A percentile compares a stretch with the other conserved stretches of the same genome.
These are phyloP conservation scores for Teratosphaeria pseudoeucalypti DNA, from an alignment of 2,329 filamentous ascomycete species.

Conservation along the genomic window DNA sequence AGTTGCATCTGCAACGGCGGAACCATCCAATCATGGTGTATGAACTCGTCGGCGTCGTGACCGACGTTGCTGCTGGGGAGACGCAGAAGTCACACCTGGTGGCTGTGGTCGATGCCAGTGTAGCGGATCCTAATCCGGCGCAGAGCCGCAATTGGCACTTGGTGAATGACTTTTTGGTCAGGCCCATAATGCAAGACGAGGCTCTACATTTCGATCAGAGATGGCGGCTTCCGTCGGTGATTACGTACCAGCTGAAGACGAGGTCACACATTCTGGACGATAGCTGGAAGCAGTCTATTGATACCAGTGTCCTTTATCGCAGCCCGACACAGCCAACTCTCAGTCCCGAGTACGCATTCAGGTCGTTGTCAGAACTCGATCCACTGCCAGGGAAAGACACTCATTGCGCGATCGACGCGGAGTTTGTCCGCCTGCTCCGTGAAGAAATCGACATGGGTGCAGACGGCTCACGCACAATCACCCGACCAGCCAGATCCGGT, in stretches of 20 bases:
- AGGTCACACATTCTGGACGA: slow-evolving; percentile 75
- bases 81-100: slow-evolving; percentile 85
- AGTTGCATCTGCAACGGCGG: slow-evolving; percentile 65
- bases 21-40: slow-evolving; percentile 78
- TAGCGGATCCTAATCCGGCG: slow-evolving; percentile 51
- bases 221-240: slow-evolving; percentile 86
- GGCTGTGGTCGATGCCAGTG: slow-evolving; percentile 67
- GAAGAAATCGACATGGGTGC: slow-evolving; percentile 95
- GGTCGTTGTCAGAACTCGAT: slow-evolving; percentile 16
- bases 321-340: slow-evolving; percentile 46
- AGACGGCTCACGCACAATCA: slow-evolving; percentile 83
- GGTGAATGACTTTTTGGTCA: slow-evolving; percentile 94
- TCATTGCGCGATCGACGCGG: slow-evolving; percentile 83
- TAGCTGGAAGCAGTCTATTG: slow-evolving; percentile 73
- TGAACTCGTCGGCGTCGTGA: slow-evolving; percentile 79
- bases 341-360: slow-evolving; percentile 18
- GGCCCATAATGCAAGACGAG: slow-evolving; percentile 67
- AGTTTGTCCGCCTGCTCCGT: slow-evolving; percentile 87
- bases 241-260: slow-evolving; percentile 75
- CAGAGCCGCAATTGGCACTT: slow-evolving; percentile 75
- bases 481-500: slow-evolving; percentile 80
- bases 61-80: slow-evolving; percentile 78
- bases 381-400: slow-evolving; percentile 53
- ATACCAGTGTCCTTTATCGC: slow-evolving; percentile 74
- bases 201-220: slow-evolving; percentile 78